Evolutionary conservation across 768 basidiomycete species (phyloP).

Genomic region (Aureoboletus auriporus): DNA sequence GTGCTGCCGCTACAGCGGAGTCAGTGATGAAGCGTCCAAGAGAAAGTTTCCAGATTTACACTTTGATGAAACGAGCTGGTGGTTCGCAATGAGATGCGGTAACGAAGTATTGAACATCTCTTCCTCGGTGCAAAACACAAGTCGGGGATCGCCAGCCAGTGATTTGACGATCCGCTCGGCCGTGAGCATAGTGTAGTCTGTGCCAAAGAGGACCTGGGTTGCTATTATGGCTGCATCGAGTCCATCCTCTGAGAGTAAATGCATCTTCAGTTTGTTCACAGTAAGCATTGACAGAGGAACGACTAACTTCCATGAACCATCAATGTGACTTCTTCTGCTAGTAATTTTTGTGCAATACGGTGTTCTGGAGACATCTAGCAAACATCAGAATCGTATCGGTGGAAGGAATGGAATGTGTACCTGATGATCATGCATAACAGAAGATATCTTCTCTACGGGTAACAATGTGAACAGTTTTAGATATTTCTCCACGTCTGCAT

Average conservation of each 20-base stretch:
- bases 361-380: slow-evolving; percentile 30
- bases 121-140: slow-evolving; percentile 46
- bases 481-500: slow-evolving; percentile 76
- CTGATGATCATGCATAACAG: slow-evolving; percentile 53
- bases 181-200: slow-evolving; percentile 38
- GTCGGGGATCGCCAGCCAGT: slow-evolving; percentile 61
- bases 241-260: slow-evolving; percentile 31
- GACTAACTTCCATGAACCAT: slow-evolving; percentile 55
- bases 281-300: neutral
- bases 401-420: slow-evolving; percentile 32
- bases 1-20: slow-evolving; percentile 54
- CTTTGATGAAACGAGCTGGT: slow-evolving; percentile 58
- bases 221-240: slow-evolving; percentile 40
- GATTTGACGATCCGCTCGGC: slow-evolving; percentile 57
- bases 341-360: slow-evolving; percentile 45
- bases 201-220: slow-evolving; percentile 43
- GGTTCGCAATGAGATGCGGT: slow-evolving; percentile 55
- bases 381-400: neutral
- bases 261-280: slow-evolving; percentile 1
- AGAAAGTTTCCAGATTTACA: slow-evolving; percentile 40
- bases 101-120: slow-evolving; percentile 55
- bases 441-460: slow-evolving; percentile 50
- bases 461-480: slow-evolving; percentile 83
- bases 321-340: slow-evolving; percentile 57
- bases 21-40: slow-evolving; percentile 5